phyloP scores from a whole-genome alignment of 352 stramenopile species.

The Globisporangium cystogenes region DNA sequence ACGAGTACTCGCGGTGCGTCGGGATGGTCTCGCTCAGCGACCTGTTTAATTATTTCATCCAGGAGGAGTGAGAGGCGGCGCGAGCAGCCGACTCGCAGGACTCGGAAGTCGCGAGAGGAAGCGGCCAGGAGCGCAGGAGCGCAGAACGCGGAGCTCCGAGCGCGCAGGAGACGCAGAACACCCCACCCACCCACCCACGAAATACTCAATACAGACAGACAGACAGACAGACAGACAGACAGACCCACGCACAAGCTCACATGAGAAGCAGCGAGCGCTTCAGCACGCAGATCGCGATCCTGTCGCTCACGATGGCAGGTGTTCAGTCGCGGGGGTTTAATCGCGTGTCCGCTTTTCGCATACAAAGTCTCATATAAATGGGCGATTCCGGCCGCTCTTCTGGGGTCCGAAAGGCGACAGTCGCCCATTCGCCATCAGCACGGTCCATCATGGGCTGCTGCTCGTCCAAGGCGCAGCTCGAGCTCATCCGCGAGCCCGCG shows the following conservation, averaged over 20 bases:
- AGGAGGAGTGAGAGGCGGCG: conserved; percentile 30
- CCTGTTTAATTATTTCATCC: conserved; percentile 90
- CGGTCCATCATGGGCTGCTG: conserved; percentile 61
- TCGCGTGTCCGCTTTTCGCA: neutral
- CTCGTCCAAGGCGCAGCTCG: conserved; percentile 50
- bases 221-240: too few species aligned
- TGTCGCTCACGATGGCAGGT: neutral
- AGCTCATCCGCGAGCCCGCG: conserved; percentile 24
- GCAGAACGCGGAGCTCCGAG: too few species aligned
- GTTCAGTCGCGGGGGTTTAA: neutral
- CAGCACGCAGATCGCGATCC: neutral
- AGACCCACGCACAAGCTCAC: neutral
- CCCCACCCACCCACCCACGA: neutral
- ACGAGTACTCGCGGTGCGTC: conserved; percentile 79
- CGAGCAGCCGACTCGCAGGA: neutral
- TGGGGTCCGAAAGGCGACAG: too few species aligned
- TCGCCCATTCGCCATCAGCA: neutral
- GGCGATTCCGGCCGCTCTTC: too few species aligned
- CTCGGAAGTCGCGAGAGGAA: too few species aligned
- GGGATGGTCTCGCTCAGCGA: conserved; percentile 84
- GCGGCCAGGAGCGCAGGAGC: too few species aligned
- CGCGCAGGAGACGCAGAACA: neutral
- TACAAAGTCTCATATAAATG: neutral
- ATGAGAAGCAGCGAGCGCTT: too few species aligned
- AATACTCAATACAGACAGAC: conserved; percentile 14